Base-by-base conservation (phyloP, 176 grass and related monocot species). In the Panicum miliaceum region DNA sequence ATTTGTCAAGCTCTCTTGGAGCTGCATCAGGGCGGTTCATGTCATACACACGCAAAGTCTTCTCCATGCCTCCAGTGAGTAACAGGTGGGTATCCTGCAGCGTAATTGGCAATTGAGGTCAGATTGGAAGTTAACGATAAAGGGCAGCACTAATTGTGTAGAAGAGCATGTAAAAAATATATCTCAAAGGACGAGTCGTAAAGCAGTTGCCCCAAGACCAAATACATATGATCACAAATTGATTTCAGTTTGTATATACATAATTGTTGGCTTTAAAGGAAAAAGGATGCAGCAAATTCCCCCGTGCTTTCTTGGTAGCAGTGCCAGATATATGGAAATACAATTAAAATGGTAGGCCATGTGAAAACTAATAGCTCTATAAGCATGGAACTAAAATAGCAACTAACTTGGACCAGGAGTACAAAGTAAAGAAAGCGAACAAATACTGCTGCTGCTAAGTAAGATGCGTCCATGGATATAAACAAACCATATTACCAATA, bases 61-160 rank as follows among this genome's bases (percentile, higher is more conserved):
- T 99, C 80, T 99, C 96, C 72, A 99, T 72, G 9, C 96, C 96
- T 87, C 96, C 96, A 81, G 96, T 99, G 16, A 99, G 88, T 79
- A 99, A 86, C 32, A 92, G 86, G 72, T 99, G 87, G 20, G 93
- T 96, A 76, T 99, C 96, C 96, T 99, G 87, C 62, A 87, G 18
- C 32, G 37, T 12, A 53, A 64, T 56, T 8, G 8, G 26, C 0
- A 1, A 47, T 37, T 73, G 48, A 58, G 38, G 29, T 86, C 29
- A 90, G 78, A 10, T 20, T 64, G 76, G 61, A 68, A 77, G 51
- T 22, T 19, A 48, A 4, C 8, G 7, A 86, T 27, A 48, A 81
- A 77, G 14, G 36, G 47, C 6, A 53, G 78, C 25, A 45, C 73
- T 6, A 68, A 73, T 19, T 73, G 40, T 79, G 56, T 47, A 66